A percentile compares a stretch with the other conserved stretches of the same genome.
Conservation (phyloP, 306 rosid species). For the Vigna reflexopilosa region DNA sequence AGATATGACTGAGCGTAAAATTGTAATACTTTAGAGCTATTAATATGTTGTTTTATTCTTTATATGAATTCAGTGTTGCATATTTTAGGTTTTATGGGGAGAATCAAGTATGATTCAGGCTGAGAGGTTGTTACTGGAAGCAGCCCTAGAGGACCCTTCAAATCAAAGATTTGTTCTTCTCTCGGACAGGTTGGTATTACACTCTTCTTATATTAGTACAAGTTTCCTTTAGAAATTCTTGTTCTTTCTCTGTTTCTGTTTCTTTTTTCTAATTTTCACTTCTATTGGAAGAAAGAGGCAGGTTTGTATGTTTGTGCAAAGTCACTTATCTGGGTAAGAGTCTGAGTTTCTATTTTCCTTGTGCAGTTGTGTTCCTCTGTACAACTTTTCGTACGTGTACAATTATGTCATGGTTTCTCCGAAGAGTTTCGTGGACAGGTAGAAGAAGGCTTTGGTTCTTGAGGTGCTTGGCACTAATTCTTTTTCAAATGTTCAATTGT, state of each 20-base stretch:
- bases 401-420: slow-evolving; percentile 82
- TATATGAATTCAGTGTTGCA: slow-evolving; percentile 30
- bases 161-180: slow-evolving; percentile 96
- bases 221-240: slow-evolving; percentile 16
- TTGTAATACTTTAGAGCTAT: not conserved
- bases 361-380: slow-evolving; percentile 95
- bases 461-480: slow-evolving; percentile 65
- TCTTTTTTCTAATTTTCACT: not conserved
- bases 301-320: slow-evolving; percentile 12
- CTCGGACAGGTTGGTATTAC: slow-evolving; percentile 77
- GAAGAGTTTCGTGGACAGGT: slow-evolving; percentile 98
- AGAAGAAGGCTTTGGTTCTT: slow-evolving; percentile 62
- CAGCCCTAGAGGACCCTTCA: slow-evolving; percentile 87
- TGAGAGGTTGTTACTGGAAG: slow-evolving; percentile 55
- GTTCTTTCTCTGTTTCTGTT: not conserved
- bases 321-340: slow-evolving; percentile 24
- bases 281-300: not conserved
- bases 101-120: slow-evolving; percentile 69
- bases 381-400: slow-evolving; percentile 88
- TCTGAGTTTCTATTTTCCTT: slow-evolving; percentile 50
- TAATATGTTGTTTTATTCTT: not conserved
- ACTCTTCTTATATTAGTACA: not conserved
- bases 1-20: slow-evolving; percentile 13
- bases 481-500: slow-evolving; percentile 45
- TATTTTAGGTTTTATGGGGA: slow-evolving; percentile 64